Percentiles rank a stretch among this genome's conserved stretches.
Conservation (phyloP, 2,329 filamentous ascomycete species). For the Xylariaceae sp. region DNA sequence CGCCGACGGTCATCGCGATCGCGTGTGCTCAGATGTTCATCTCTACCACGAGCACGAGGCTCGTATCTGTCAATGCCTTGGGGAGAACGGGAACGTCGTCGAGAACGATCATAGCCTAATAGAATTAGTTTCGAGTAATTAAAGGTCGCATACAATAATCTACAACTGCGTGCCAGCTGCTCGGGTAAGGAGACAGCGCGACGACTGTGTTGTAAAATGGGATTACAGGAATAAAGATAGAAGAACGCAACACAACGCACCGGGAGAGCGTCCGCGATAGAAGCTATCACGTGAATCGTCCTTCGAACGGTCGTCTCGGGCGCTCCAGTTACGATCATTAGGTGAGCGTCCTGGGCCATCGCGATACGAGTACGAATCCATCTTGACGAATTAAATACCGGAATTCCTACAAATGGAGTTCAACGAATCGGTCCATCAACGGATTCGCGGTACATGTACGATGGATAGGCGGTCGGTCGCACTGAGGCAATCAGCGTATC, state of each 20-base stretch:
- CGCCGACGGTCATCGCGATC: conserved; percentile 56
- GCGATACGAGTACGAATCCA: conserved; percentile 55
- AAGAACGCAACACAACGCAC: conserved; percentile 43
- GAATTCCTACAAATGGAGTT: background rate
- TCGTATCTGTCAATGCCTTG: conserved; percentile 70
- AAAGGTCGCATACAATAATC: background rate
- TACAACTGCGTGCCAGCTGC: background rate
- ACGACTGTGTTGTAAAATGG: background rate
- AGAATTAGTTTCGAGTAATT: conserved; percentile 21
- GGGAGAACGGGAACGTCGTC: conserved; percentile 68
- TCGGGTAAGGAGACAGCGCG: background rate
- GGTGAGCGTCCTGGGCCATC: conserved; percentile 50
- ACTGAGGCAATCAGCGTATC: conserved; percentile 20
- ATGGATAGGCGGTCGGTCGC: conserved; percentile 12
- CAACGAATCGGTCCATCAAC: conserved; percentile 5
- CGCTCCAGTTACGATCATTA: conserved; percentile 46
- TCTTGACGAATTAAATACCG: conserved; percentile 27
- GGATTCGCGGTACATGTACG: conserved; percentile 20
- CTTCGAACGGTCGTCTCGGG: conserved; percentile 49
- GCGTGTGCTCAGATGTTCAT: conserved; percentile 56
- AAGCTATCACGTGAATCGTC: conserved; percentile 55
- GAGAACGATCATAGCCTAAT: conserved; percentile 50
- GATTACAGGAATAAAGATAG: conserved; percentile 14
- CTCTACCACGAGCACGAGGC: conserved; percentile 58
- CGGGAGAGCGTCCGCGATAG: conserved; percentile 64